Percentiles rank a stretch among this genome's conserved stretches.
Evolutionary conservation across 306 rosid species (phyloP).

Genomic region (Rubus parviflorus): DNA sequence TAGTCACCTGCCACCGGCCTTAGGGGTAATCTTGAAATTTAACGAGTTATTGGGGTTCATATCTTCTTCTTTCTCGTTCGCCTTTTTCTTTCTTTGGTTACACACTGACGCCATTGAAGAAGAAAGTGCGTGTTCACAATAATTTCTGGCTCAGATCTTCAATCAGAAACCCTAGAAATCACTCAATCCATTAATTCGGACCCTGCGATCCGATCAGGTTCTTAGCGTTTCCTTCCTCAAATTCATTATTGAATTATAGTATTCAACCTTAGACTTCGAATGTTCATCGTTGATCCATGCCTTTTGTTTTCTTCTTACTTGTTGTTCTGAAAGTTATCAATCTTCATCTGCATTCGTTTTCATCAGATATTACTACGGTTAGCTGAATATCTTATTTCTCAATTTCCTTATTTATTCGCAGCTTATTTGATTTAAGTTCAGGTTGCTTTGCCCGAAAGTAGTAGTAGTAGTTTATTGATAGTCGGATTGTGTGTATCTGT

Average conservation of each 20-base stretch:
- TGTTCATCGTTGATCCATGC: not conserved
- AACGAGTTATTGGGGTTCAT: not conserved
- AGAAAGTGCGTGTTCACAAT: slow-evolving; percentile 20
- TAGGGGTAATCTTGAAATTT: slow-evolving; percentile 23
- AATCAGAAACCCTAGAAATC: slow-evolving; percentile 43
- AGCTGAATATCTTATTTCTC: not conserved
- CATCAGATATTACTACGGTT: not conserved
- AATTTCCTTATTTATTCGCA: not conserved
- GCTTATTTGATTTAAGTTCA: slow-evolving; percentile 5
- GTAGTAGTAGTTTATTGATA: not conserved
- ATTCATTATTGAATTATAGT: not conserved
- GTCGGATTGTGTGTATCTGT: not conserved
- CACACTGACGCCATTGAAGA: slow-evolving; percentile 44
- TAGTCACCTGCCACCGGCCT: not conserved
- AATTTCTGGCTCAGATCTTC: slow-evolving; percentile 50
- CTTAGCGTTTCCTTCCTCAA: slow-evolving; percentile 24
- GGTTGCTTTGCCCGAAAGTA: not conserved
- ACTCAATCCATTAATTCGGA: not conserved
- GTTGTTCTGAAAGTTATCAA: not conserved
- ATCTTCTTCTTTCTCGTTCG: too few species aligned
- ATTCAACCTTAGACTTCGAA: slow-evolving; percentile 17
- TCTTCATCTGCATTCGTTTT: not conserved
- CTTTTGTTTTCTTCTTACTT: not conserved
- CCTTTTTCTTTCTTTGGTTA: slow-evolving; percentile 12
- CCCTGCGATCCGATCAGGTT: slow-evolving; percentile 47